Evolutionary conservation across 202 grass and related monocot genomes (phyloP).

Genomic region (Schoenoplectus tabernaemontani): DNA sequence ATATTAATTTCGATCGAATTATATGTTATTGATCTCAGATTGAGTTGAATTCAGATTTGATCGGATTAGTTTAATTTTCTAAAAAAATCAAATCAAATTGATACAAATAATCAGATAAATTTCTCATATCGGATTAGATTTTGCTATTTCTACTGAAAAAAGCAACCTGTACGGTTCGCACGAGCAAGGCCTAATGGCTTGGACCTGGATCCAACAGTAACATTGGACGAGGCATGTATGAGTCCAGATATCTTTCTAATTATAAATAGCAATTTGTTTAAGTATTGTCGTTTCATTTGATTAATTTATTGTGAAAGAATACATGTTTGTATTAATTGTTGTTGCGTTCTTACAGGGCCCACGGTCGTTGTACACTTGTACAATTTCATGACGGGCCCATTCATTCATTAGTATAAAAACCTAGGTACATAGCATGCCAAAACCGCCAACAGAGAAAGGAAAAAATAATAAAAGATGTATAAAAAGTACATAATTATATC

Average conservation of each 20-base stretch:
- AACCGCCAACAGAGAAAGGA: neutral
- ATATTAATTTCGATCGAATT: no score
- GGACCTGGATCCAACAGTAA: neutral
- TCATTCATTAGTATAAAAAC: neutral
- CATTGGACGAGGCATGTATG: neutral
- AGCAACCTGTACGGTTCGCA: no score
- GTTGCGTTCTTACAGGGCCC: neutral
- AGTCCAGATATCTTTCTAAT: neutral
- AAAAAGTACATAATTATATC: neutral
- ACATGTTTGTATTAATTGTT: neutral
- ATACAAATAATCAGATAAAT: no score
- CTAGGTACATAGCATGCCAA: neutral
- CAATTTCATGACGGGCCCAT: neutral
- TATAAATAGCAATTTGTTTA: neutral
- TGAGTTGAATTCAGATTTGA: no score
- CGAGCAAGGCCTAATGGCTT: no score
- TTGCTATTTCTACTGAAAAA: no score
- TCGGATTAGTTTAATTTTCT: no score
- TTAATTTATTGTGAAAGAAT: neutral
- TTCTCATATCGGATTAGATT: no score
- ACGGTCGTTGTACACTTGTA: neutral
- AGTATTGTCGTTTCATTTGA: neutral
- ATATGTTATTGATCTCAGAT: no score
- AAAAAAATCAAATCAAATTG: no score
- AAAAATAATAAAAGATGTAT: neutral